These are phyloP conservation scores for Chlamydomonas sp. DNA, from an alignment of 139 green algal genomes.

Conservation along the genomic window DNA sequence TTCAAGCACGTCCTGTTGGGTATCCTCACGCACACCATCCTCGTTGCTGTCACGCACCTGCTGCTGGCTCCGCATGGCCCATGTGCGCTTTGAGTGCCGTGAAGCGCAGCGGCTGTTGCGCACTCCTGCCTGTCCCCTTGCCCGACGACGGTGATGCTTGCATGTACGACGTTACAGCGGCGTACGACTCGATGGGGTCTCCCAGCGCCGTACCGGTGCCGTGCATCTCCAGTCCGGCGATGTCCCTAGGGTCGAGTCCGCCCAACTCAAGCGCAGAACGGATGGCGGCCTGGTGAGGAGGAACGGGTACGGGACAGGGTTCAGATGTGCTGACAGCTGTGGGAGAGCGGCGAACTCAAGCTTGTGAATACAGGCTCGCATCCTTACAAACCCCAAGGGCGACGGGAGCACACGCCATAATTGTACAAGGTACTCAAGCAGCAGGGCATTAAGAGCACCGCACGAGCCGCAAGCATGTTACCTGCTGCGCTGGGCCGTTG, in stretches of 20 bases:
- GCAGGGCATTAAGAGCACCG: not conserved
- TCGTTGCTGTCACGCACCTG: constrained; percentile 40
- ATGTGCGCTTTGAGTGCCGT: constrained; percentile 55
- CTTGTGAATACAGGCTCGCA: too few species aligned
- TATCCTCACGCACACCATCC: too few species aligned
- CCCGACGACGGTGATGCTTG: not conserved
- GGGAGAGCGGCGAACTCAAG: too few species aligned
- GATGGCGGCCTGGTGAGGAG: constrained; percentile 79
- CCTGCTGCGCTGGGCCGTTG: constrained; percentile 88
- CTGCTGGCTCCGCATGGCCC: constrained; percentile 67
- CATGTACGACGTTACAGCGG: constrained; percentile 45
- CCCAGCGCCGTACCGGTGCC: constrained; percentile 89
- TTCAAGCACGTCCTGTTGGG: not conserved
- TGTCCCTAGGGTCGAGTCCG: not conserved
- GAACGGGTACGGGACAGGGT: not conserved
- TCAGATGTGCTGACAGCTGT: too few species aligned
- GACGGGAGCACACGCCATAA: too few species aligned
- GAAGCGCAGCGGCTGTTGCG: constrained; percentile 30
- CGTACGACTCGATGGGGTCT: constrained; percentile 84
- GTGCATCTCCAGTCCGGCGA: constrained; percentile 74
- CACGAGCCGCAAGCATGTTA: not conserved
- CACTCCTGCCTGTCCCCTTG: not conserved
- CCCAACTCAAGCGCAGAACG: constrained; percentile 59
- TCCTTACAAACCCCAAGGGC: too few species aligned
- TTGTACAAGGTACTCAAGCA: too few species aligned